Conservation (phyloP, 192 early-diverging fungal genomes). For the Thoreauomyces humboldtii region DNA sequence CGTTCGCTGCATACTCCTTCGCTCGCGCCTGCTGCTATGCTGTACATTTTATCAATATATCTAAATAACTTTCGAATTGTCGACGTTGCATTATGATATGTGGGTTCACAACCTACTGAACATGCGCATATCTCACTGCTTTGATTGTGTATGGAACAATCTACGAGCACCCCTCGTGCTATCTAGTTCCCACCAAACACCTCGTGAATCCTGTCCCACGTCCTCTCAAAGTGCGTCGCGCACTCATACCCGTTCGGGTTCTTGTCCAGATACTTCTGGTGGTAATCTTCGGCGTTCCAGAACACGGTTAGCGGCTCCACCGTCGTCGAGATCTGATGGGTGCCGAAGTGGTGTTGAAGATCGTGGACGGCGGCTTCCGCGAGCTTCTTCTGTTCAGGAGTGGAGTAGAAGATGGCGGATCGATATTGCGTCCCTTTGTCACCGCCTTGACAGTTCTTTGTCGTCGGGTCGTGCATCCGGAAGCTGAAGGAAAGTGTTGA, state of each 20-base stretch:
- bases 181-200: constrained; percentile 28
- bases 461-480: constrained; percentile 76
- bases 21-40: too few relatives aligned
- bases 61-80: too few relatives aligned
- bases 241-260: constrained; percentile 77
- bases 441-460: constrained; percentile 76
- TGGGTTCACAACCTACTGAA: too few relatives aligned
- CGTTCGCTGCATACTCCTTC: too few relatives aligned
- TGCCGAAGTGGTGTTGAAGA: constrained; percentile 51
- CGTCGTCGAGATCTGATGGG: constrained; percentile 57
- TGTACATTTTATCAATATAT: too few relatives aligned
- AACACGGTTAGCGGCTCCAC: constrained; percentile 69
- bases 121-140: too few relatives aligned
- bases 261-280: constrained; percentile 71
- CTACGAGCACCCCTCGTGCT: too few relatives aligned
- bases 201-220: constrained; percentile 44
- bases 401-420: constrained; percentile 83
- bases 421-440: constrained; percentile 88
- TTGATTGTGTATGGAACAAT: too few relatives aligned
- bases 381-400: constrained; percentile 63
- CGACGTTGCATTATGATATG: too few relatives aligned
- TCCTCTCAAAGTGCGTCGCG: constrained; percentile 50
- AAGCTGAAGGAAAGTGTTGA: constrained; percentile 60
- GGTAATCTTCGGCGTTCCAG: constrained; percentile 75
- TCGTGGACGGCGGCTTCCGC: constrained; percentile 73